phyloP scores from a whole-genome alignment of 2,329 filamentous ascomycete genomes.

The Aspergillus awamori region DNA sequence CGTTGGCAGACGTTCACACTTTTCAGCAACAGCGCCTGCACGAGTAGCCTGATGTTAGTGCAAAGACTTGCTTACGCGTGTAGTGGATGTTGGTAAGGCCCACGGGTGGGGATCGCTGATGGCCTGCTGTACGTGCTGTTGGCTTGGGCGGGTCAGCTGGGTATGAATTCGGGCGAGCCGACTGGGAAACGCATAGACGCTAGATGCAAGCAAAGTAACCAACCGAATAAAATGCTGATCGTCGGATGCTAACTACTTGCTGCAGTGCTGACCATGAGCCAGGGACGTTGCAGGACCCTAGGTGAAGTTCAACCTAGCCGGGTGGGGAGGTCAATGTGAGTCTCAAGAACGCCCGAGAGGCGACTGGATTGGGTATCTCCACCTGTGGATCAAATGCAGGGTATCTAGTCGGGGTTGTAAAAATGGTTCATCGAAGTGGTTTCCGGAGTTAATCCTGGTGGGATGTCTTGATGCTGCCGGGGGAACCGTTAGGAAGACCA shows the following conservation, averaged over 20 bases:
- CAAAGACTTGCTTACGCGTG: not conserved
- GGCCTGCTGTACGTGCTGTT: not conserved
- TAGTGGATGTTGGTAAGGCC: not conserved
- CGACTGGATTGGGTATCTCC: not conserved
- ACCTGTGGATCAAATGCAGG: not conserved
- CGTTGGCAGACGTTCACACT: fast-evolving
- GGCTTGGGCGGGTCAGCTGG: not conserved
- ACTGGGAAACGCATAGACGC: not conserved
- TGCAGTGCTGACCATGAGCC: not conserved
- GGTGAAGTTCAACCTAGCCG: not conserved
- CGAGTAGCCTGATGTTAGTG: not conserved
- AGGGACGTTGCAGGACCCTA: not conserved
- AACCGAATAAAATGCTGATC: not conserved
- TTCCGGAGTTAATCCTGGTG: not conserved
- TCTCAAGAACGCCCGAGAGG: not conserved
- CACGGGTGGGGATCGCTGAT: not conserved
- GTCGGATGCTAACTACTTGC: not conserved
- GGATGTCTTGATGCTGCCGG: not conserved
- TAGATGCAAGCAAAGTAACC: not conserved
- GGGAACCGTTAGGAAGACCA: not conserved
- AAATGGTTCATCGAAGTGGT: not conserved
- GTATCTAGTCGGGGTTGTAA: not conserved
- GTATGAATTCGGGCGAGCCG: not conserved
- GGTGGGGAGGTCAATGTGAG: not conserved
- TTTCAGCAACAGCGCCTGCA: not conserved